A percentile compares a stretch with the other conserved stretches of the same genome.
Evolutionary conservation across 2,329 filamentous ascomycete genomes (phyloP).

Genomic region (Chalaropsis thielavioides): DNA sequence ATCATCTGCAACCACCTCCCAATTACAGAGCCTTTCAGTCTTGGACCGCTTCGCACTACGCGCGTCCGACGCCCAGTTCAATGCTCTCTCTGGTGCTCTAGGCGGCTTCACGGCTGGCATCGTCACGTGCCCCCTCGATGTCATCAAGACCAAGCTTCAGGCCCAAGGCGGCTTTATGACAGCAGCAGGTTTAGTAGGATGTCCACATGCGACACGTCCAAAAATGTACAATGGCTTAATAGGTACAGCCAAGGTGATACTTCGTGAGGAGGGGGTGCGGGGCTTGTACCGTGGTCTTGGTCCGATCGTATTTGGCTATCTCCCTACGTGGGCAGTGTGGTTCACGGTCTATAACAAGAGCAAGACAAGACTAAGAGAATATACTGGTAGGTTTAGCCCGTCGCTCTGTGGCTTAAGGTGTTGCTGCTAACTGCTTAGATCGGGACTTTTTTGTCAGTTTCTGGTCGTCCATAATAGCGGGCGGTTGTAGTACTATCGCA

Average conservation of each 20-base stretch:
- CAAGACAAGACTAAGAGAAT: slow-evolving; percentile 55
- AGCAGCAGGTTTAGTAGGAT: slow-evolving; percentile 32
- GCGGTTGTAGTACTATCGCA: slow-evolving; percentile 79
- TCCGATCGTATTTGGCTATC: slow-evolving; percentile 86
- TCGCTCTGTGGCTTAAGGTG: not conserved
- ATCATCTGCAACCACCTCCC: slow-evolving; percentile 34
- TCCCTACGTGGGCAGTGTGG: slow-evolving; percentile 97
- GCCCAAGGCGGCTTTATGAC: slow-evolving; percentile 68
- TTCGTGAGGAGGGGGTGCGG: slow-evolving; percentile 71
- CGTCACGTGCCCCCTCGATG: slow-evolving; percentile 91
- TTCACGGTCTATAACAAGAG: slow-evolving; percentile 91
- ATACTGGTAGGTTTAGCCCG: slow-evolving; percentile 39
- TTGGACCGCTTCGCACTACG: slow-evolving; percentile 42
- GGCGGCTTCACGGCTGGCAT: slow-evolving; percentile 88
- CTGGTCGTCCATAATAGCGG: slow-evolving; percentile 80
- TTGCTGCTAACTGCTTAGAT: slow-evolving; percentile 14
- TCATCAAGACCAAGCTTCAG: slow-evolving; percentile 97
- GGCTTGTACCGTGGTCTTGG: slow-evolving; percentile 89
- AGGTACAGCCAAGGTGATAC: slow-evolving; percentile 75
- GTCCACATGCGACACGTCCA: slow-evolving; percentile 34
- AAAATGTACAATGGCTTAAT: slow-evolving; percentile 72
- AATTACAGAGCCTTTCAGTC: slow-evolving; percentile 29
- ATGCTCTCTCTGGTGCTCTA: slow-evolving; percentile 72
- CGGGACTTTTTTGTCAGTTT: slow-evolving; percentile 49
- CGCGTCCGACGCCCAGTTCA: slow-evolving; percentile 52